These are phyloP conservation scores for Dalbergia cultrata DNA, from an alignment of 306 rosid genomes.

Conservation along the genomic window DNA sequence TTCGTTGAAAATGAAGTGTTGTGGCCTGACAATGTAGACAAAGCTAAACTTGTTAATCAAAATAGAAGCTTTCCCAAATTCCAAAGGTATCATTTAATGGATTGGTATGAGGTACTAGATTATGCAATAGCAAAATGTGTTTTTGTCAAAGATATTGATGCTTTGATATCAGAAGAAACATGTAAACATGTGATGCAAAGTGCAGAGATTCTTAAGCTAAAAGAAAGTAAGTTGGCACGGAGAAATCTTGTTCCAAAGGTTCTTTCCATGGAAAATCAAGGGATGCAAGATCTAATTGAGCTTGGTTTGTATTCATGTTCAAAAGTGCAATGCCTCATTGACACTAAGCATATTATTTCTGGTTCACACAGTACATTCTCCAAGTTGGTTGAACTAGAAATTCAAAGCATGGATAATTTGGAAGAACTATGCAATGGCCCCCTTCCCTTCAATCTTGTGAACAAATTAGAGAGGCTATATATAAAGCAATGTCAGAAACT, in stretches of 20 bases:
- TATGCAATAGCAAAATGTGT: background rate
- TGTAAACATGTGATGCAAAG: background rate
- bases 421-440: slow-evolving; percentile 19
- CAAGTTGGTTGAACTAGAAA: background rate
- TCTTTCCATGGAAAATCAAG: background rate
- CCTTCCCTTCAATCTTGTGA: background rate
- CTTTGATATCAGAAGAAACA: background rate
- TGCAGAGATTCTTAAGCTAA: slow-evolving; percentile 11
- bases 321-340: background rate
- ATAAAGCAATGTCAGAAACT: too few species aligned
- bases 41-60: too few species aligned
- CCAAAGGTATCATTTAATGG: slow-evolving; percentile 15
- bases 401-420: background rate
- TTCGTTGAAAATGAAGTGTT: background rate
- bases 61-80: background rate
- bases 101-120: too few species aligned
- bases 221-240: background rate
- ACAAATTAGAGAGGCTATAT: too few species aligned
- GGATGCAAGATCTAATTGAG: background rate
- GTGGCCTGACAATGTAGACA: background rate
- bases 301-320: background rate
- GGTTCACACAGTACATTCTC: background rate
- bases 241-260: background rate
- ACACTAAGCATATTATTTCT: background rate
- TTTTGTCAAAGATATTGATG: background rate